Percentiles rank a stretch among this genome's conserved stretches.
These are phyloP conservation scores for Tulasnella sp. DNA, from an alignment of 768 basidiomycete species.

Conservation along the genomic window DNA sequence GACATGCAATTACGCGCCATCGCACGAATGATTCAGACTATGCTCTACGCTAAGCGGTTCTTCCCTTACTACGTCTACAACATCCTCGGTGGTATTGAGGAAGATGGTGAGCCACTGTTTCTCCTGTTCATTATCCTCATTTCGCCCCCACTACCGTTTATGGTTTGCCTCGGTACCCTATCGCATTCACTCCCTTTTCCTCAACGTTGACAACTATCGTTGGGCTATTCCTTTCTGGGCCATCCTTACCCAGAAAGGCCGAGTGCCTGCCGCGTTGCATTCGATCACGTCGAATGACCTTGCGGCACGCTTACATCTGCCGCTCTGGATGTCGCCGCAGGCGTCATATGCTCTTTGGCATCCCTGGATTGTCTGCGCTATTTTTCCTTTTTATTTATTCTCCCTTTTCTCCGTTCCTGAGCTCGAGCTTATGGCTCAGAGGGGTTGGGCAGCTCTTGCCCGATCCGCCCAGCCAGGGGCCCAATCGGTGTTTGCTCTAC, in stretches of 20 bases:
- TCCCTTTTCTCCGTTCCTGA: slow-evolving; percentile 28
- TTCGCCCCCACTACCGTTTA: not conserved
- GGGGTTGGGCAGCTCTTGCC: slow-evolving; percentile 23
- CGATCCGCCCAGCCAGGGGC: not conserved
- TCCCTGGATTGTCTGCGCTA: slow-evolving; percentile 9
- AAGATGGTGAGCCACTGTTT: slow-evolving; percentile 69
- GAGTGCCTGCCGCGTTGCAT: not conserved
- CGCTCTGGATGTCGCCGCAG: not conserved
- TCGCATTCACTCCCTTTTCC: not conserved
- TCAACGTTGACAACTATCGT: not conserved
- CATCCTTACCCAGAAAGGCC: not conserved
- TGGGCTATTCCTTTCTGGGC: not conserved
- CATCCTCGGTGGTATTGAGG: slow-evolving; percentile 93
- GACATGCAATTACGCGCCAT: slow-evolving; percentile 96
- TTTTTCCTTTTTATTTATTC: slow-evolving; percentile 11
- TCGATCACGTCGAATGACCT: slow-evolving; percentile 4
- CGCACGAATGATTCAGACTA: slow-evolving; percentile 96
- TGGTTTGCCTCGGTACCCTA: slow-evolving; percentile 7
- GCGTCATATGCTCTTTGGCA: slow-evolving; percentile 5
- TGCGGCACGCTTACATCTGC: not conserved
- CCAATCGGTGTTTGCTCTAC: slow-evolving; percentile 1
- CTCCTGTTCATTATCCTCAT: not conserved
- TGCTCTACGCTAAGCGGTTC: slow-evolving; percentile 93
- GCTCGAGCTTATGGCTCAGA: slow-evolving; percentile 1
- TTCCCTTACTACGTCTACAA: slow-evolving; percentile 99